Conservation (phyloP, 129 eudicot species). For the carrot (Daucus carota) region DNA sequence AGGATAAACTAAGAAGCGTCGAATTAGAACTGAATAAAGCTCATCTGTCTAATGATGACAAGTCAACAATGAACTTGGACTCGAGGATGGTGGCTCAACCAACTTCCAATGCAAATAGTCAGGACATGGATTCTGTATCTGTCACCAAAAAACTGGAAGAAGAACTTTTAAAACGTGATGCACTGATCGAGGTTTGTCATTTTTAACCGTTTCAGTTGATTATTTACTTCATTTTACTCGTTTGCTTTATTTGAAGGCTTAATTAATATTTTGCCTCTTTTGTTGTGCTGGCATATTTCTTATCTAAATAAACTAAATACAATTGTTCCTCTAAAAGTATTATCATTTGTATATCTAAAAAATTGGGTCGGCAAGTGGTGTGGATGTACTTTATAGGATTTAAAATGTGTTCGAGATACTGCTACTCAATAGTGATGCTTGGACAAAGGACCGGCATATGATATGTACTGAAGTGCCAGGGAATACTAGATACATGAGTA, state of each 20-base stretch:
- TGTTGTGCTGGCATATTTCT: not conserved
- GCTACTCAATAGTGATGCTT: too few species aligned
- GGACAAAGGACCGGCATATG: too few species aligned
- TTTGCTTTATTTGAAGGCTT: not conserved
- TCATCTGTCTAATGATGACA: constrained; percentile 31
- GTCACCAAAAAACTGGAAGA: constrained; percentile 96
- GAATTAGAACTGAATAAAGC: constrained; percentile 62
- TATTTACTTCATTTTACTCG: not conserved
- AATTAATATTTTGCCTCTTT: not conserved
- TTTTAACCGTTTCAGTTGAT: not conserved
- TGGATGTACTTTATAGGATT: too few species aligned
- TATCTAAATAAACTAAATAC: not conserved
- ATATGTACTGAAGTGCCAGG: too few species aligned
- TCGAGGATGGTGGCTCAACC: constrained; percentile 22
- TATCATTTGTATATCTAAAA: too few species aligned
- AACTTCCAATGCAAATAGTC: constrained; percentile 23
- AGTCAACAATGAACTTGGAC: constrained; percentile 30
- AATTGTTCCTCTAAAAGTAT: too few species aligned
- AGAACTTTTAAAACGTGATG: constrained; percentile 91
- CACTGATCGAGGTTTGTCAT: constrained; percentile 76
- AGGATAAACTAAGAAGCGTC: constrained; percentile 61
- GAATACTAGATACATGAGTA: too few species aligned
- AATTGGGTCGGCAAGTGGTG: too few species aligned
- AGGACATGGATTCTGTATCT: constrained; percentile 52
- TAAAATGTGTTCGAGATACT: too few species aligned